A percentile compares a stretch with the other conserved stretches of the same genome.
phyloP scores from a whole-genome alignment of 257 asterid species.

The Lantana camara region DNA sequence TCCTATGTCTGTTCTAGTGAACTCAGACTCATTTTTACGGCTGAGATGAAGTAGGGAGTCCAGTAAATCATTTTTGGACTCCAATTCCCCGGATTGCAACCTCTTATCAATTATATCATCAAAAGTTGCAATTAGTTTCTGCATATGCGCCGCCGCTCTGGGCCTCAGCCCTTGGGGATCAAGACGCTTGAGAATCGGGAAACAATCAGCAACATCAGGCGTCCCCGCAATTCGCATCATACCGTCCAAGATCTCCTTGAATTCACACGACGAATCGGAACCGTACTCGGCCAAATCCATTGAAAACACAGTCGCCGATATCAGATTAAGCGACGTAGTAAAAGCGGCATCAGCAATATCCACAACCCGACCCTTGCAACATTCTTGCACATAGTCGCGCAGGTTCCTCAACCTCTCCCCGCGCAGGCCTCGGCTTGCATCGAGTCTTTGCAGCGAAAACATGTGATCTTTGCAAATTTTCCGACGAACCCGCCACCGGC shows the following conservation, averaged over 20 bases:
- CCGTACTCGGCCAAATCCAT: slow-evolving; percentile 24
- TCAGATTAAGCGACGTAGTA: slow-evolving; percentile 35
- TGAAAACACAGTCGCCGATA: slow-evolving; percentile 28
- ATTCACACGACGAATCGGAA: slow-evolving; percentile 26
- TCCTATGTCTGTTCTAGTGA: slow-evolving; percentile 1
- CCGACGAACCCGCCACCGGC: slow-evolving; percentile 36
- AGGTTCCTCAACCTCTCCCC: slow-evolving; percentile 30
- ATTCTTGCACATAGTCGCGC: slow-evolving; percentile 24
- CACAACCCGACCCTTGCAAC: slow-evolving; percentile 22
- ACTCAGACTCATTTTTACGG: slow-evolving; percentile 11
- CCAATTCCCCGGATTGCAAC: background rate
- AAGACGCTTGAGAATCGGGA: slow-evolving; percentile 6
- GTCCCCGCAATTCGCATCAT: slow-evolving; percentile 10
- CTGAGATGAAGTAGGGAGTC: slow-evolving; percentile 33
- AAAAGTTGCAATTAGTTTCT: slow-evolving; percentile 12
- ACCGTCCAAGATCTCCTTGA: slow-evolving; percentile 31
- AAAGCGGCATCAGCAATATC: slow-evolving; percentile 37
- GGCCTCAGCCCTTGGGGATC: slow-evolving; percentile 36
- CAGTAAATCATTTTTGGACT: slow-evolving; percentile 30
- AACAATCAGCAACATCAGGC: slow-evolving; percentile 24
- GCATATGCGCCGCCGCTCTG: background rate
- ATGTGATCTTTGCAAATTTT: slow-evolving; percentile 34
- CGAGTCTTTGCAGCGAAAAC: slow-evolving; percentile 30
- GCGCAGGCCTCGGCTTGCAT: slow-evolving; percentile 37
- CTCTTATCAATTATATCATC: slow-evolving; percentile 32